Conservation (phyloP, 2,329 filamentous ascomycete species). For the Diaporthe eres region DNA sequence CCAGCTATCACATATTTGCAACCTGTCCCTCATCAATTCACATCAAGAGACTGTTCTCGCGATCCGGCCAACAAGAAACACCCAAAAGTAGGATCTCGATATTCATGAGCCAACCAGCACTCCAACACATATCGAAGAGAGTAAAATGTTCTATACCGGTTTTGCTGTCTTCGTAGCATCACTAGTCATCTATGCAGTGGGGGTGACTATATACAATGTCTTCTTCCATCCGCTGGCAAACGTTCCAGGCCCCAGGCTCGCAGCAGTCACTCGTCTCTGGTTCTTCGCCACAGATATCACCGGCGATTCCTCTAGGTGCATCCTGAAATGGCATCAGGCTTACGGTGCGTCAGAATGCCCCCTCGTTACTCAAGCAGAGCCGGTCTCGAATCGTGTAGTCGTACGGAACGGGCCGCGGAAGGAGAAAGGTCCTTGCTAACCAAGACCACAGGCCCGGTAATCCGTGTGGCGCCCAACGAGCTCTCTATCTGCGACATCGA, state of each 20-base stretch:
- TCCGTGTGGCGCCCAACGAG: conserved; percentile 9
- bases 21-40: background rate
- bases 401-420: conserved; percentile 1
- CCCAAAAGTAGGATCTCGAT: background rate
- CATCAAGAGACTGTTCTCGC: background rate
- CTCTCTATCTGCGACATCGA: conserved; percentile 10
- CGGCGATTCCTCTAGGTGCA: background rate
- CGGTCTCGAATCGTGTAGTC: background rate
- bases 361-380: background rate
- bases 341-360: background rate
- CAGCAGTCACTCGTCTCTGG: conserved; percentile 13
- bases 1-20: background rate
- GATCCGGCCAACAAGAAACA: background rate
- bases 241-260: background rate
- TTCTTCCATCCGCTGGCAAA: conserved; percentile 6
- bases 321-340: conserved; percentile 4
- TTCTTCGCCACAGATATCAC: background rate
- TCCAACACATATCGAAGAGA: background rate
- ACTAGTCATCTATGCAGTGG: background rate
- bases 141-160: background rate
- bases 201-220: background rate
- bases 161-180: background rate
- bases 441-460: background rate
- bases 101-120: background rate
- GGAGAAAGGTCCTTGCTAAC: background rate